phyloP scores from a whole-genome alignment of 148 eudicot species.

The Persicaria maculosa region DNA sequence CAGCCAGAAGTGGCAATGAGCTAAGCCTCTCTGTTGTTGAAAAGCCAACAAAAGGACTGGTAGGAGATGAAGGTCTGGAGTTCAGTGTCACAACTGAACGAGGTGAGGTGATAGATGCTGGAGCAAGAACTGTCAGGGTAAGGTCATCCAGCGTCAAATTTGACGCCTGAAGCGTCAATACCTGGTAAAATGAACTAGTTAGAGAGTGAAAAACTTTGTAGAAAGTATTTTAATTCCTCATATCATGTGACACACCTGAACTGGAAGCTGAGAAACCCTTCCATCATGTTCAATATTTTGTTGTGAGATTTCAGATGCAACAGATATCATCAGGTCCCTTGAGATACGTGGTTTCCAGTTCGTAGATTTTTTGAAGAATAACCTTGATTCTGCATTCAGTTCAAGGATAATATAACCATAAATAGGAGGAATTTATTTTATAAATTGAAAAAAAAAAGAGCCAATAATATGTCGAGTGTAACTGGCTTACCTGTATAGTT shows the following conservation, averaged over 20 bases:
- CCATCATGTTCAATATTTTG: slow-evolving; percentile 45
- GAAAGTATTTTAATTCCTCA: background rate
- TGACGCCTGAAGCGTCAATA: slow-evolving; percentile 95
- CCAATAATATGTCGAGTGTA: slow-evolving; percentile 10
- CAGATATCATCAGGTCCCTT: slow-evolving; percentile 90
- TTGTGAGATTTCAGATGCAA: slow-evolving; percentile 84
- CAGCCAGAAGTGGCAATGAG: slow-evolving; percentile 26
- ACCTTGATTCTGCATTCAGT: slow-evolving; percentile 59
- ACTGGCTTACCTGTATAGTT: slow-evolving; percentile 72
- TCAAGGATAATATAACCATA: slow-evolving; percentile 10
- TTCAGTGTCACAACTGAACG: slow-evolving; percentile 78
- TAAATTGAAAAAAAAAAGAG: background rate
- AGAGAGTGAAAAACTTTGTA: background rate
- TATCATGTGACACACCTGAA: slow-evolving; percentile 52
- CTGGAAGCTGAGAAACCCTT: slow-evolving; percentile 72
- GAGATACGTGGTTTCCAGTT: slow-evolving; percentile 83
- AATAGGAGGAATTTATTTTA: background rate
- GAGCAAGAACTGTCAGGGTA: slow-evolving; percentile 85
- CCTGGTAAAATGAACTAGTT: slow-evolving; percentile 43
- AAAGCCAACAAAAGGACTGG: slow-evolving; percentile 39
- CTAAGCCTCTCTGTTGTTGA: slow-evolving; percentile 31
- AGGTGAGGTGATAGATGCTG: slow-evolving; percentile 70
- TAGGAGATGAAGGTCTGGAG: slow-evolving; percentile 56
- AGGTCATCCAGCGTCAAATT: slow-evolving; percentile 84
- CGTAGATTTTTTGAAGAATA: slow-evolving; percentile 87